Base-by-base conservation (phyloP, 257 asterid genomes). In the Fraxinus anomala region DNA sequence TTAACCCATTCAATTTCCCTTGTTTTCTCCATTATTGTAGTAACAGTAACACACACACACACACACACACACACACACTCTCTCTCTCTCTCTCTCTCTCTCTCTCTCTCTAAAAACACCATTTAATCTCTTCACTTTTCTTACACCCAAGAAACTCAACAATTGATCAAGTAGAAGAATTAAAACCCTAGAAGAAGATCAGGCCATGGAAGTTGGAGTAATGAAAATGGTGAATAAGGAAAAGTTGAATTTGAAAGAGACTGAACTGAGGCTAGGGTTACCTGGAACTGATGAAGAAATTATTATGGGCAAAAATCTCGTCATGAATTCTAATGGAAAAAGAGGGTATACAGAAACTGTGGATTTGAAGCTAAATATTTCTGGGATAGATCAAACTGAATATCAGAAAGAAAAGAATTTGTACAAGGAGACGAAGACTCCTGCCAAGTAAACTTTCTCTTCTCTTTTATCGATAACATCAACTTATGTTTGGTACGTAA, bases 351-450 rank as follows among this genome's bases (percentile, higher is more conserved):
- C 75, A 0, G 80, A 88, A 75, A 85, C 90, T 68, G 83, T 91
- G 73, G 93, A 91, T 85, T 87, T 91, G 87, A 91, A 91, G 92
- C 95, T 91, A 75, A 91, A 90, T 77, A 86, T 88, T 4, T 86
- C 87, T 61, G 17, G 10, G 26, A 24, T 75, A 73, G 83, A 83
- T 76, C 73, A 67, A 69, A 72, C 9, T 70, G 78, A 56, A 66
- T 0, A 42, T 17, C 74, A n/a, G 69, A 71, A 76, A 13, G 76
- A 72, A 9, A 73, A 78, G 26, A 59, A 31, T 70, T 26, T 59
- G 59, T 39, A 23, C 68, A 81, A 78, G 81, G 82, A 37, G 74
- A 40, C 47, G 47, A 74, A 68, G 73, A 40, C 92, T 74, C 96
- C 93, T 37, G 87, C 93, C 40, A 91, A 91, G 96, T 89, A 77